phyloP scores from a whole-genome alignment of 345 rosid species.

The Trapa incisa region DNA sequence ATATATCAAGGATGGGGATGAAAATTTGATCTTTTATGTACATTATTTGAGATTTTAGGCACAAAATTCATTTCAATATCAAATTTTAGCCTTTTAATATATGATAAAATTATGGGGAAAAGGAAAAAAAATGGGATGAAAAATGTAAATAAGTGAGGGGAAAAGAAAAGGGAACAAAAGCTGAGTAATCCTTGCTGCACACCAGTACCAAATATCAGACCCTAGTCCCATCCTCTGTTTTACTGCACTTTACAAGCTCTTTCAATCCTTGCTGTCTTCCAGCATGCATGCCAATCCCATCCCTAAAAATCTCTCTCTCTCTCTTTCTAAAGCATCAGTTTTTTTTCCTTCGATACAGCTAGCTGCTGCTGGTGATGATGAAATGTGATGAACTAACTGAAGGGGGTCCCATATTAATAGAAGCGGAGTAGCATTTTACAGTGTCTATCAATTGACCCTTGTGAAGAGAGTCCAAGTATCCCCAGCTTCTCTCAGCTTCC shows the following conservation, averaged over 20 bases:
- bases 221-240: neutral
- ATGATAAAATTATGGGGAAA: too few relatives aligned
- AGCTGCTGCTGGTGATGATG: neutral
- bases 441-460: neutral
- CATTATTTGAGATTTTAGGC: too few relatives aligned
- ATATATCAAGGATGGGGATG: too few relatives aligned
- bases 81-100: too few relatives aligned
- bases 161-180: too few relatives aligned
- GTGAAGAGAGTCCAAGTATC: slow-evolving; percentile 1
- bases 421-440: slow-evolving; percentile 1
- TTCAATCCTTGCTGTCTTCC: slow-evolving; percentile 11
- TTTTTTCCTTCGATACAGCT: neutral
- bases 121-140: too few relatives aligned
- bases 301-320: slow-evolving; percentile 2
- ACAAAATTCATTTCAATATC: too few relatives aligned
- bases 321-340: neutral
- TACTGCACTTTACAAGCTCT: too few relatives aligned
- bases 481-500: slow-evolving; percentile 3
- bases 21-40: too few relatives aligned
- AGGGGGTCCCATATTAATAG: neutral
- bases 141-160: too few relatives aligned
- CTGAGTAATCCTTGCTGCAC: neutral
- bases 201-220: slow-evolving; percentile 5
- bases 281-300: slow-evolving; percentile 8
- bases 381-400: neutral